Evolutionary conservation across 139 green algal genomes (phyloP).

Genomic region (Desmodesmus armatus): DNA sequence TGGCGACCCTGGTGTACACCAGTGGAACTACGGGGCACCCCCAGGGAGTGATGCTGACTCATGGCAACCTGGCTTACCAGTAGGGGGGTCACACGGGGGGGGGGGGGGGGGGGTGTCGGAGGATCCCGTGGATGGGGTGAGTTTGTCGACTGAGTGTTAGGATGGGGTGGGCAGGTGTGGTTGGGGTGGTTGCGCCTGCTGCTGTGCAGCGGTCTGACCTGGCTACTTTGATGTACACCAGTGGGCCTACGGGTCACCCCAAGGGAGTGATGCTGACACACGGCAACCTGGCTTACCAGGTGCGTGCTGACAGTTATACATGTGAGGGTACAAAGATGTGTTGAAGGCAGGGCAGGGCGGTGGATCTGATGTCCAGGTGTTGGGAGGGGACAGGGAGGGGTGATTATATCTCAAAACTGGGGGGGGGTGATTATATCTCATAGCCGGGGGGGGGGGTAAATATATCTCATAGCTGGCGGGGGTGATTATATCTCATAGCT

Average conservation of each 20-base stretch:
- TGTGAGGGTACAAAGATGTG: not conserved
- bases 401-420: too few species aligned
- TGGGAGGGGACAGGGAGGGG: too few species aligned
- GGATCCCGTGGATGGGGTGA: not conserved
- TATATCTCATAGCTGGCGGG: too few species aligned
- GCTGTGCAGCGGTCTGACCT: not conserved
- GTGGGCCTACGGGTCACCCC: slow-evolving; percentile 55
- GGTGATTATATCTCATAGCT: too few species aligned
- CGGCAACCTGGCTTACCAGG: slow-evolving; percentile 92
- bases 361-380: too few species aligned
- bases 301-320: too few species aligned
- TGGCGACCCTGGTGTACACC: slow-evolving; percentile 12
- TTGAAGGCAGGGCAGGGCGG: too few species aligned
- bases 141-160: not conserved
- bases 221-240: not conserved
- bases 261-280: slow-evolving; percentile 88
- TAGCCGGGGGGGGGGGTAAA: too few species aligned
- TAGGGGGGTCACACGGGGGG: not conserved
- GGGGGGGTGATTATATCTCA: too few species aligned
- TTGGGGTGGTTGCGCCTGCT: not conserved
- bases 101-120: not conserved
- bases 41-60: slow-evolving; percentile 82
- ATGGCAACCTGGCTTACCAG: slow-evolving; percentile 92
- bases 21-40: slow-evolving; percentile 29
- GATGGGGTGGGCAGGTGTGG: not conserved